Evolutionary conservation across 306 rosid genomes (phyloP).

Genomic region (Astragalus glycyphyllos): DNA sequence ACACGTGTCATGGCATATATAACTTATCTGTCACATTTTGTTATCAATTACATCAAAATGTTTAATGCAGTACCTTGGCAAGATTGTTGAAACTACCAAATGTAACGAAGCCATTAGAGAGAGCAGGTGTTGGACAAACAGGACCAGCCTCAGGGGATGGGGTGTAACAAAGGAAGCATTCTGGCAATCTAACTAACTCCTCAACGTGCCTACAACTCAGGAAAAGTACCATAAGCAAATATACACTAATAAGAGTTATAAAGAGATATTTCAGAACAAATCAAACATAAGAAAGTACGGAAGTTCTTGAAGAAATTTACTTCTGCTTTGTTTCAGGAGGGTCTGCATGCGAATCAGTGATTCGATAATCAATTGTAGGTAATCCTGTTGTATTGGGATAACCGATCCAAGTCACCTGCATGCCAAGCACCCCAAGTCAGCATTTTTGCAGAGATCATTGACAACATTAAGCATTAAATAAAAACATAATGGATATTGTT

Average conservation of each 20-base stretch:
- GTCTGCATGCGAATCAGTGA: constrained; percentile 88
- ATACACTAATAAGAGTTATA: constrained; percentile 2
- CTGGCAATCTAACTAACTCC: constrained; percentile 81
- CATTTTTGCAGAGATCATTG: constrained; percentile 11
- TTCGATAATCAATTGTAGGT: constrained; percentile 89
- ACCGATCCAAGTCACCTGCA: constrained; percentile 96
- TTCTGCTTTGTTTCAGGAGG: constrained; percentile 79
- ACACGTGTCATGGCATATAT: background rate
- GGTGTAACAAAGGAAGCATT: constrained; percentile 86
- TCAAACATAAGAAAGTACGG: constrained; percentile 37
- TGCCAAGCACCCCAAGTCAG: constrained; percentile 33
- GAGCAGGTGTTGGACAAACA: constrained; percentile 83
- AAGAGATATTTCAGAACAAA: constrained; percentile 30
- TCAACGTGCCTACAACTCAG: constrained; percentile 76
- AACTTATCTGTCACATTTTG: background rate
- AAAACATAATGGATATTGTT: constrained; percentile 17
- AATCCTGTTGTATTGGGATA: constrained; percentile 97
- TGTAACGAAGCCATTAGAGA: constrained; percentile 86
- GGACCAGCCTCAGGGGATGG: constrained; percentile 95
- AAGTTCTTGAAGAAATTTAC: constrained; percentile 53
- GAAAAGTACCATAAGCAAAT: constrained; percentile 7
- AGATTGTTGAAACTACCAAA: constrained; percentile 97
- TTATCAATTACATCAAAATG: background rate
- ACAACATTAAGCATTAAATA: constrained; percentile 15
- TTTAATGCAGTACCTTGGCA: constrained; percentile 70